Evolutionary conservation across 257 asterid genomes (phyloP), one percentile per base, ranked within the genome.

Genomic region (Penstemon davidsonii): DNA sequence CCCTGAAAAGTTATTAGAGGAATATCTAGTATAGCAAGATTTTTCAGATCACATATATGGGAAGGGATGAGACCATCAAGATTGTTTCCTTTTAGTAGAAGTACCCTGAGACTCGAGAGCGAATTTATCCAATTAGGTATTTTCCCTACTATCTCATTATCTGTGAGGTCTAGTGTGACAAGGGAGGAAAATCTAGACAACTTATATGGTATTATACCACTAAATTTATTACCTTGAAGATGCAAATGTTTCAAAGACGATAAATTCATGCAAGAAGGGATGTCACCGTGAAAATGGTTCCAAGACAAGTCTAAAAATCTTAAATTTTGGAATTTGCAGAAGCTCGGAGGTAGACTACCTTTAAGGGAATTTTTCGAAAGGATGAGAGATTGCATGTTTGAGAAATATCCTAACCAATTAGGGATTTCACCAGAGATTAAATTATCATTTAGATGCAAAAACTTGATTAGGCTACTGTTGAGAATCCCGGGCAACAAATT

Each of bases 1-100:
- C 9, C 79, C 79, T 6, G 73, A 43, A 68, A 78, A 64, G 7
- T 66, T 64, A 54, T 78, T 78, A 37, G 41, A 57, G 36, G 82
- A 78, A 78, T 64, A 64, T 68, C 82, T 4, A 73, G 53, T 8
- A 78, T 40, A 25, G 33, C 1, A 25, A 25, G 33, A 25, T 25
- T 25, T 25, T 25, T 25, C 33, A 73, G 70, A 6, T 73, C 6
- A 13, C 82, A 78, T 2, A 78, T 60, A 37, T 73, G 66, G 5
- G 39, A 51, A 51, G 82, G 33, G 33, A 25, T 25, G 33, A 25
- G 33, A 25, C 33, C 33, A 25, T 25, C 33, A 25, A 25, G 33
- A 1, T 25, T 25, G 33, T 73, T 73, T 44, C 78, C 73, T 40
- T 67, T 61, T 4, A 73, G n/a, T 9, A 73, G 73, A 54, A 74